Base-by-base conservation (phyloP, 2,329 filamentous ascomycete species). In the Dactylellina sp. region DNA sequence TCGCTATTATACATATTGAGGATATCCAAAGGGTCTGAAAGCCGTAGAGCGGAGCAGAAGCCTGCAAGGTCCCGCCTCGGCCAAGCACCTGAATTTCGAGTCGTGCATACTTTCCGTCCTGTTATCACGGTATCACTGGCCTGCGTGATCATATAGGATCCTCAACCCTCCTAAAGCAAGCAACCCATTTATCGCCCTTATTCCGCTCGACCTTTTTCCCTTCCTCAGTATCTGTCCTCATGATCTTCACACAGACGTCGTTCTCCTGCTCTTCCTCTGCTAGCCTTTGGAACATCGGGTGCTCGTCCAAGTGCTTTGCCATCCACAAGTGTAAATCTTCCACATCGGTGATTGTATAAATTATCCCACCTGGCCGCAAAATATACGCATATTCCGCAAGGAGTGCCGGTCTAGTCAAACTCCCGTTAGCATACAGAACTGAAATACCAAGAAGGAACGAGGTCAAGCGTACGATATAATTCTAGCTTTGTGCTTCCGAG, bases 311-410 rank as follows among this genome's bases (percentile, higher is more conserved):
- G 82, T 97, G 92, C 80, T 87, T 86, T 60, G 94, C 89, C 89
- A 98, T 97, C 94, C 94, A 98, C 77, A 89, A 83, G 81, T 97
- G 92, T 81, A 99, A 84, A 79, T 97, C 93, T 82, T 96, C 90
- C 44, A 99, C 95, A 82, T 99, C 95, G 0, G 95, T 99, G 79
- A 99, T 98, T 0, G 94, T 98, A 81, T 98, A 99, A 44, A 97
- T 85, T 53, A 94, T 86, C 1, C 95, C 96, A 0, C 93, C 93
- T 0, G 93, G 93, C 42, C 86, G 85, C 75, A 98, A 80, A 7
- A 91, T 91, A 80, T 91, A 98, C 0, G 95, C 95, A 80, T 99
- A 99, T 82, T 99, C 95, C 0, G 93, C 91, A 79, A 92, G 93
- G 60, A 99, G 84, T 12, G 92, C 93, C 46, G 90, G 86, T 24